phyloP scores from a whole-genome alignment of 2,329 filamentous ascomycete species.

The Xylaria sp. region DNA sequence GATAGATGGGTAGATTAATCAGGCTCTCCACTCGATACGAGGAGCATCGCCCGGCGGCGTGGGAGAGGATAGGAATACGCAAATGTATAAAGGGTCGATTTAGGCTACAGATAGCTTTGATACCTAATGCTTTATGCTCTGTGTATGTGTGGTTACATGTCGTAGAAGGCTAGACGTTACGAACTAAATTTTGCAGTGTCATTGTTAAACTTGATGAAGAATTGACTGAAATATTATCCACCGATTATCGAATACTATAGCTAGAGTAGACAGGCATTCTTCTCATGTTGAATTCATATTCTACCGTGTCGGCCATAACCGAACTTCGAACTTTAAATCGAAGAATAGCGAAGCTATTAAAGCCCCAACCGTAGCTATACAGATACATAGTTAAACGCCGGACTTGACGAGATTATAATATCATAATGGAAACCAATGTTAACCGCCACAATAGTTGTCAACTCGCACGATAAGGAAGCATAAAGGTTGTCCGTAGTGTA shows the following conservation, averaged over 20 bases:
- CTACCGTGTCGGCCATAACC: neutral
- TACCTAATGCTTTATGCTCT: neutral
- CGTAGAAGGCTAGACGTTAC: neutral
- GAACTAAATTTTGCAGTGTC: neutral
- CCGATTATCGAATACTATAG: too few relatives aligned
- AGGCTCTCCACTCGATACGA: constrained; percentile 18
- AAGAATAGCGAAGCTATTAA: neutral
- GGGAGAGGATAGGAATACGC: neutral
- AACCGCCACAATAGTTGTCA: too few relatives aligned
- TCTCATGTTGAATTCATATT: neutral
- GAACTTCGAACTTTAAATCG: neutral
- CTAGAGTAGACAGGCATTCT: neutral
- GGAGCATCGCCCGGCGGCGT: constrained; percentile 5
- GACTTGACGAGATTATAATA: too few relatives aligned
- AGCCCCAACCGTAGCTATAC: too few relatives aligned
- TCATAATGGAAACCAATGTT: too few relatives aligned
- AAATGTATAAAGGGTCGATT: neutral
- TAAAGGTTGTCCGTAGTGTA: too few relatives aligned
- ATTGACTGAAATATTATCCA: too few relatives aligned
- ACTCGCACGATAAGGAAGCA: too few relatives aligned
- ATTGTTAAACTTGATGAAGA: neutral
- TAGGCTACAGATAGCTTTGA: neutral
- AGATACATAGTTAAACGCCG: too few relatives aligned
- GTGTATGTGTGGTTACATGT: neutral
- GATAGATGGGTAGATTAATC: constrained; percentile 6